Evolutionary conservation across 345 rosid genomes (phyloP).

Genomic region (Linum tenue): DNA sequence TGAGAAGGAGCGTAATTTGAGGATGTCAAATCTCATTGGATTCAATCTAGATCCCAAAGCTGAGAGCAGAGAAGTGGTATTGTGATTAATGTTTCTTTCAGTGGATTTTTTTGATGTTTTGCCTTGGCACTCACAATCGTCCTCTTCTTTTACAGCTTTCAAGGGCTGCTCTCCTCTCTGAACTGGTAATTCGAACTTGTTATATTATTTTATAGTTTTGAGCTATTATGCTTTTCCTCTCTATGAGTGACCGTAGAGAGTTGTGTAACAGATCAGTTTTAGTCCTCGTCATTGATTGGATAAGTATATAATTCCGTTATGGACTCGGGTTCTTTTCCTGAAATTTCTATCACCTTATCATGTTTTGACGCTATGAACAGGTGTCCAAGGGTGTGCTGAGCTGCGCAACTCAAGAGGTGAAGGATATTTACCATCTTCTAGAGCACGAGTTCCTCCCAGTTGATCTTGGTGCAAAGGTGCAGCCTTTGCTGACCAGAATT

Average conservation of each 20-base stretch:
- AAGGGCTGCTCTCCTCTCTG: constrained; percentile 73
- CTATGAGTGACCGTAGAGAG: too few relatives aligned
- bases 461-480: constrained; percentile 72
- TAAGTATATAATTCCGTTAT: too few relatives aligned
- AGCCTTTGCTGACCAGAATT: constrained; percentile 61
- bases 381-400: constrained; percentile 81
- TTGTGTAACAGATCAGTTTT: too few relatives aligned
- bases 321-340: neutral
- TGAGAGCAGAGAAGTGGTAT: constrained; percentile 90
- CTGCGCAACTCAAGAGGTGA: constrained; percentile 94
- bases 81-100: constrained; percentile 5
- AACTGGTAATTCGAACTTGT: constrained; percentile 54
- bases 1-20: constrained; percentile 79
- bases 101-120: constrained; percentile 6
- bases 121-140: neutral
- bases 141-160: constrained; percentile 50
- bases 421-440: constrained; percentile 80
- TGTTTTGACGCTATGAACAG: constrained; percentile 28
- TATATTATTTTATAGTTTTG: neutral
- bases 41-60: constrained; percentile 76
- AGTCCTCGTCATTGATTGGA: too few relatives aligned
- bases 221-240: too few relatives aligned
- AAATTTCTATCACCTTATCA: neutral
- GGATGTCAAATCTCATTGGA: constrained; percentile 94
- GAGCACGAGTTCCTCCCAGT: constrained; percentile 86